Conservation (phyloP, 305 asterid species). For the Ilex paraguariensis region DNA sequence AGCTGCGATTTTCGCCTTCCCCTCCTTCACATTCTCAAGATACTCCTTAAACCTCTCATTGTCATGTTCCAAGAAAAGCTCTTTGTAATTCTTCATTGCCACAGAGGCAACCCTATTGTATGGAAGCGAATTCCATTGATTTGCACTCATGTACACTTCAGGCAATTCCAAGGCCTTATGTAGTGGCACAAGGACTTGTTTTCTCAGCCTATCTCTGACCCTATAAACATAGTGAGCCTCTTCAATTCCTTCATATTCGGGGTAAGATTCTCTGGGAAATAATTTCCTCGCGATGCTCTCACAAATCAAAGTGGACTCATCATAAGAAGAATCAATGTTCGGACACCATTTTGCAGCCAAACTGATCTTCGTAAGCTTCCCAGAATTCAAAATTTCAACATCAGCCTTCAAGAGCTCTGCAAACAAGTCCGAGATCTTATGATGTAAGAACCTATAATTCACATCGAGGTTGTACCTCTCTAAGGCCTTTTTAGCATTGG, state of each 20-base stretch:
- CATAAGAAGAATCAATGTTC: constrained; percentile 34
- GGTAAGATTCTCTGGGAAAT: constrained; percentile 24
- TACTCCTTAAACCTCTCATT: constrained; percentile 25
- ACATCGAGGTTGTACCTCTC: constrained; percentile 19
- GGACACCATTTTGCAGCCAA: constrained; percentile 45
- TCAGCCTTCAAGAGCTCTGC: constrained; percentile 23
- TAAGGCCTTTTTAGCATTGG: constrained; percentile 23
- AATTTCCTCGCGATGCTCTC: constrained; percentile 27
- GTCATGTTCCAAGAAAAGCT: constrained; percentile 24
- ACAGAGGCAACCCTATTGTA: constrained; percentile 38
- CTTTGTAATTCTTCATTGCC: constrained; percentile 37
- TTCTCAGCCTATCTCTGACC: constrained; percentile 37
- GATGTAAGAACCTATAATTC: constrained; percentile 29
- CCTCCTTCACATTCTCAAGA: constrained; percentile 37
- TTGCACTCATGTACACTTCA: constrained; percentile 45
- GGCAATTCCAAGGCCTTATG: constrained; percentile 32
- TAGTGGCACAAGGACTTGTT: constrained; percentile 38
- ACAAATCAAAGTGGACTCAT: constrained; percentile 30
- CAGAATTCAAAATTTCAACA: constrained; percentile 17
- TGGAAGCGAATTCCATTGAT: constrained; percentile 27
- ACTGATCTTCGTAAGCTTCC: constrained; percentile 16
- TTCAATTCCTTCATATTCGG: constrained; percentile 25
- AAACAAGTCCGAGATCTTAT: constrained; percentile 20
- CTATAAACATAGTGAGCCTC: constrained; percentile 26
- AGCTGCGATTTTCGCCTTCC: constrained; percentile 32